A percentile compares a stretch with the other conserved stretches of the same genome.
Evolutionary conservation across 2,329 filamentous ascomycete genomes (phyloP).

Genomic region (Calonectria honghensis): DNA sequence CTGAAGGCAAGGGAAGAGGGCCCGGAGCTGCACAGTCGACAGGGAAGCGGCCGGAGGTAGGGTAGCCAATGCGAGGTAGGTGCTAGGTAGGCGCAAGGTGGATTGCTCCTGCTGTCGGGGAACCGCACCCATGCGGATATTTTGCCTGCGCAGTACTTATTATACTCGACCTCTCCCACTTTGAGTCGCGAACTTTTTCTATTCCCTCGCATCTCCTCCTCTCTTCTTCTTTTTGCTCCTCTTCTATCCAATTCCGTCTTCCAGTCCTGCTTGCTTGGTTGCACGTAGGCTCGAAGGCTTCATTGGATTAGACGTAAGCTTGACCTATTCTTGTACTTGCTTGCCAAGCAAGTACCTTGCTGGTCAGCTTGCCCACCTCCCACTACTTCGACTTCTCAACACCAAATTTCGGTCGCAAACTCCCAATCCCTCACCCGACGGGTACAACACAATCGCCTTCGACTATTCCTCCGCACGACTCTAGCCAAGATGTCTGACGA

Average conservation of each 20-base stretch:
- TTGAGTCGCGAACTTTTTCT: slow-evolving; percentile 19
- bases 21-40: slow-evolving; percentile 36
- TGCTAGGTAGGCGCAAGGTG: neutral
- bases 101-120: slow-evolving; percentile 30
- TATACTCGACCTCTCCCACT: slow-evolving; percentile 39
- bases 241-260: slow-evolving; percentile 33
- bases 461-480: neutral
- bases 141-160: slow-evolving; percentile 47
- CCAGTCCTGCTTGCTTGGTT: slow-evolving; percentile 51
- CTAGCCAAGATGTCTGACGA: slow-evolving; percentile 48
- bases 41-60: slow-evolving; percentile 34
- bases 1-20: slow-evolving; percentile 32
- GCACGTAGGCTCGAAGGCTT: slow-evolving; percentile 45
- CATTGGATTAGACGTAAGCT: slow-evolving; percentile 43
- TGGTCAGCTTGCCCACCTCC: slow-evolving; percentile 1
- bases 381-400: slow-evolving; percentile 7
- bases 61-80: slow-evolving; percentile 1
- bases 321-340: slow-evolving; percentile 35
- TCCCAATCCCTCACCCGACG: slow-evolving; percentile 19
- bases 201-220: slow-evolving; percentile 28
- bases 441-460: neutral
- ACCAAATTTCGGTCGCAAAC: slow-evolving; percentile 26
- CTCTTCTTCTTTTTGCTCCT: slow-evolving; percentile 16
- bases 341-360: slow-evolving; percentile 8
- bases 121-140: slow-evolving; percentile 39